A percentile compares a stretch with the other conserved stretches of the same genome.
These are phyloP conservation scores for Endocalyx cinctus DNA, from an alignment of 2,329 filamentous ascomycete genomes.

Conservation along the genomic window DNA sequence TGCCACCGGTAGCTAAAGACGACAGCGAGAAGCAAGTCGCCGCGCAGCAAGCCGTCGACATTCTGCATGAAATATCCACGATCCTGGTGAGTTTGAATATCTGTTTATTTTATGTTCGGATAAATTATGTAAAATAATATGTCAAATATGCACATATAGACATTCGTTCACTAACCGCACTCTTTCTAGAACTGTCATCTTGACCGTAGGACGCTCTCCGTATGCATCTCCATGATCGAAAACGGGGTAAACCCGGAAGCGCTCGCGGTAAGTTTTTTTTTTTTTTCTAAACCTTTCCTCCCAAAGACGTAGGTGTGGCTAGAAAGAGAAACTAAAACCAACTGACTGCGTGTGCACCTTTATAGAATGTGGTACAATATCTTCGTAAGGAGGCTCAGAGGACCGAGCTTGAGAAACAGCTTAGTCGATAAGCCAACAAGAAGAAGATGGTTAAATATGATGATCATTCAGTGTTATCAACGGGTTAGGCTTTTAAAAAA, in stretches of 20 bases:
- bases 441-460: no score
- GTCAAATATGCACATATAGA: no score
- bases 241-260: slow-evolving; percentile 96
- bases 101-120: no score
- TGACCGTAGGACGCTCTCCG: slow-evolving; percentile 83
- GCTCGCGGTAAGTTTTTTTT: slow-evolving; percentile 65
- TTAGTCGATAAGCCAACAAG: slow-evolving; percentile 7
- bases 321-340: no score
- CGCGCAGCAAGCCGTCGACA: slow-evolving; percentile 77
- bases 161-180: no score
- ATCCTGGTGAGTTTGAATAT: slow-evolving; percentile 71
- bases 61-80: slow-evolving; percentile 79
- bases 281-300: slow-evolving; percentile 1
- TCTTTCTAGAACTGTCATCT: slow-evolving; percentile 96
- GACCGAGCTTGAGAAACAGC: slow-evolving; percentile 33
- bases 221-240: slow-evolving; percentile 95
- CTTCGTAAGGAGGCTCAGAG: slow-evolving; percentile 53
- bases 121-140: no score
- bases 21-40: slow-evolving; percentile 65
- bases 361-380: slow-evolving; percentile 57
- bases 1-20: slow-evolving; percentile 35
- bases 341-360: no score
- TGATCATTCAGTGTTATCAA: no score
- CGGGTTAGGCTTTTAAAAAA: no score
- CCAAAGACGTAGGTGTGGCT: no score